These are phyloP conservation scores for Fomes fomentarius DNA, from an alignment of 1,284 basidiomycete species.

Conservation along the genomic window DNA sequence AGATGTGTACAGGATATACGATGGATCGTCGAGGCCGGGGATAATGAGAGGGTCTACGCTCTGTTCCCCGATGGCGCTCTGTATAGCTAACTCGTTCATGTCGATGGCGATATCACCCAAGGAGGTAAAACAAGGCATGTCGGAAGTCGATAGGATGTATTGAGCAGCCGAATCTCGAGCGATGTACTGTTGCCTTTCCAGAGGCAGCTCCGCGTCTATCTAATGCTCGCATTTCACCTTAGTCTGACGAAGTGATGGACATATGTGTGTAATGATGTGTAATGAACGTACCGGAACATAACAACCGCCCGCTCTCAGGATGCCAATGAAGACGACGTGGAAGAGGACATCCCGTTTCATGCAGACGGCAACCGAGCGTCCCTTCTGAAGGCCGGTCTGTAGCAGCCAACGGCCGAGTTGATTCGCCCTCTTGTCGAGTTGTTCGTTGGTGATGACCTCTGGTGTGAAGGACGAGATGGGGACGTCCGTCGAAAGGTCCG, in stretches of 20 bases:
- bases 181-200: conserved; percentile 52
- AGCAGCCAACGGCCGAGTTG: conserved; percentile 48
- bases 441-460: conserved; percentile 40
- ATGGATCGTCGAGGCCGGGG: conserved; percentile 39
- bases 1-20: conserved; percentile 58
- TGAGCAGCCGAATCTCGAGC: conserved; percentile 46
- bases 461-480: conserved; percentile 24
- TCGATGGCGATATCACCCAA: conserved; percentile 39
- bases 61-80: conserved; percentile 33
- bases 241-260: too few species aligned
- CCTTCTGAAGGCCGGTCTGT: conserved; percentile 39
- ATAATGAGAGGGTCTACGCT: conserved; percentile 34
- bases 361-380: conserved; percentile 53
- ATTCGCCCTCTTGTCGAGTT: conserved; percentile 43
- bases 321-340: conserved; percentile 48
- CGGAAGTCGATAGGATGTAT: conserved; percentile 44
- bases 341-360: conserved; percentile 48
- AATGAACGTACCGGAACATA: conserved; percentile 50
- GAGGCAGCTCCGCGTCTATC: conserved; percentile 57
- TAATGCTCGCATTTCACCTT: conserved; percentile 23
- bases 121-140: conserved; percentile 27
- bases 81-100: conserved; percentile 32
- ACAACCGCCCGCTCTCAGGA: conserved; percentile 55
- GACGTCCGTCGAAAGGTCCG: conserved; percentile 36
- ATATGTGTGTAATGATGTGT: too few species aligned